phyloP scores from a whole-genome alignment of 78 protist genomes.

The Speleostelium caveatum region DNA sequence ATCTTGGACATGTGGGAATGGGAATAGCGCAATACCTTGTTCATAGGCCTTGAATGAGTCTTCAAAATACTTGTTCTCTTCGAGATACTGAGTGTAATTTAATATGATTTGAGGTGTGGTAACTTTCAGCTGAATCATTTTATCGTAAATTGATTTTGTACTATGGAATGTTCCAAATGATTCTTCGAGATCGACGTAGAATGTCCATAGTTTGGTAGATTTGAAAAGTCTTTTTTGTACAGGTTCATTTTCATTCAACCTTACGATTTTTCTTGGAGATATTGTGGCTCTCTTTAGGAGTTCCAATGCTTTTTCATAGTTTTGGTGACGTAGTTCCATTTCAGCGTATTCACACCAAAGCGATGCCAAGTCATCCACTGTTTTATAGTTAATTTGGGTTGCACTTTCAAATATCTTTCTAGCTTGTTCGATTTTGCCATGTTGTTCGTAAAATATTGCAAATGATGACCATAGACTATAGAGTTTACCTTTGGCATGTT shows the following conservation, averaged over 20 bases:
- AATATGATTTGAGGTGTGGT: slow-evolving; percentile 94
- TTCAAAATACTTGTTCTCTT: slow-evolving; percentile 94
- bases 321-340: slow-evolving; percentile 92
- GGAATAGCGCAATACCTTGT: slow-evolving; percentile 90
- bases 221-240: slow-evolving; percentile 91
- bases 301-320: slow-evolving; percentile 35
- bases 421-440: slow-evolving; percentile 82
- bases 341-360: slow-evolving; percentile 96
- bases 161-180: slow-evolving; percentile 87
- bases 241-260: slow-evolving; percentile 32
- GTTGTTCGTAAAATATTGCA: slow-evolving; percentile 81
- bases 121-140: slow-evolving; percentile 81
- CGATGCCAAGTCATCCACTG: slow-evolving; percentile 92
- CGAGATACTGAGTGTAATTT: slow-evolving; percentile 94
- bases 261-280: slow-evolving; percentile 40
- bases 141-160: slow-evolving; percentile 70
- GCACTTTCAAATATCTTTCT: slow-evolving; percentile 87
- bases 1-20: slow-evolving; percentile 91
- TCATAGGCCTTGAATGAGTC: slow-evolving; percentile 94
- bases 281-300: slow-evolving; percentile 63
- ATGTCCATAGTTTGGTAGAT: slow-evolving; percentile 92
- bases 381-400: slow-evolving; percentile 16
- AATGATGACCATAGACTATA: slow-evolving; percentile 86
- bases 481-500: slow-evolving; percentile 87
- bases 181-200: slow-evolving; percentile 97